phyloP scores from a whole-genome alignment of 192 early-diverging fungal genomes.

The Podila verticillata region DNA sequence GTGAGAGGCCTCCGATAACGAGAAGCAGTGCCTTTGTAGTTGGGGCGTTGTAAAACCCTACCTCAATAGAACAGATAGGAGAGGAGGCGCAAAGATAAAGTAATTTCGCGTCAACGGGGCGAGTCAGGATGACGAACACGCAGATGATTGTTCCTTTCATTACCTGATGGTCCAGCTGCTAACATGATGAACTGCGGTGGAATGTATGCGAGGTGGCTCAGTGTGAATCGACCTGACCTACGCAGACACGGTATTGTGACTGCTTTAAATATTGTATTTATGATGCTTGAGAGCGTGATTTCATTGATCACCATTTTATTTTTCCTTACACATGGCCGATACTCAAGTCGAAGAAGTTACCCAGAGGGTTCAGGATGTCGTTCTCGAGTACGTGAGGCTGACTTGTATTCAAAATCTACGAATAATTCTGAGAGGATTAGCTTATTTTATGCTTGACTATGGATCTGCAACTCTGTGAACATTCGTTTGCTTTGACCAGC shows the following conservation, averaged over 20 bases:
- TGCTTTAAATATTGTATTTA: not conserved
- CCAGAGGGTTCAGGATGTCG: slow-evolving; percentile 45
- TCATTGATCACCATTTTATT: not conserved
- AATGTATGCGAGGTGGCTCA: not conserved
- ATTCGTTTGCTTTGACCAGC: not conserved
- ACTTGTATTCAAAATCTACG: not conserved
- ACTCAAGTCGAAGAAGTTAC: slow-evolving; percentile 43
- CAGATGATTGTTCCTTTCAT: too few species aligned
- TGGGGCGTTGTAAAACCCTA: slow-evolving; percentile 74
- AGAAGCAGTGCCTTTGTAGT: slow-evolving; percentile 66
- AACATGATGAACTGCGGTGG: slow-evolving; percentile 10
- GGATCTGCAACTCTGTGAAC: not conserved
- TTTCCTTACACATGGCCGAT: slow-evolving; percentile 27
- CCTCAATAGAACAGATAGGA: not conserved
- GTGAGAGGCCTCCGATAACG: slow-evolving; percentile 56
- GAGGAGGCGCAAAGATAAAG: not conserved
- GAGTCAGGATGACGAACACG: too few species aligned
- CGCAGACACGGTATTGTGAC: too few species aligned
- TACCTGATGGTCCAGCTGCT: slow-evolving; percentile 45
- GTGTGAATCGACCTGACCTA: too few species aligned
- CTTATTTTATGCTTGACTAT: too few species aligned
- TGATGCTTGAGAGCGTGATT: not conserved
- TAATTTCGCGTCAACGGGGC: not conserved
- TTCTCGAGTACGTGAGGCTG: slow-evolving; percentile 35
- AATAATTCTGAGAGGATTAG: too few species aligned